Percentiles rank a stretch among this genome's conserved stretches.
phyloP scores from a whole-genome alignment of 208 protist species.

The Porcisia deanei region DNA sequence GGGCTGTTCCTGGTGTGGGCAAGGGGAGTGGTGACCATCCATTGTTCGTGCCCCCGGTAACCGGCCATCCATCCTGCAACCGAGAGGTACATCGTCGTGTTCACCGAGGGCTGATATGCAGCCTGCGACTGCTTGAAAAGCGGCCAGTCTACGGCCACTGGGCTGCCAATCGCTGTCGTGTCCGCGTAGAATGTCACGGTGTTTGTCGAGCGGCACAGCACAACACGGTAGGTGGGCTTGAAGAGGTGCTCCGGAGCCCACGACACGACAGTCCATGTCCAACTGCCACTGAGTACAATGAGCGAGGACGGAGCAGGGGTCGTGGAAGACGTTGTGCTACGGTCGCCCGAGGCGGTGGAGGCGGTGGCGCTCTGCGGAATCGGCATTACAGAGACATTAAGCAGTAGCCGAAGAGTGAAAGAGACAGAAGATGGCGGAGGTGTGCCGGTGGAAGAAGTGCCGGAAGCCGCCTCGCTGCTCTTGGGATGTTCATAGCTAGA shows the following conservation, averaged over 20 bases:
- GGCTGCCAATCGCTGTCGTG: not conserved
- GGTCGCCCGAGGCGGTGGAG: not conserved
- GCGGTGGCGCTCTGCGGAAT: not conserved
- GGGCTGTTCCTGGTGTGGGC: not conserved
- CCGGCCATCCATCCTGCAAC: constrained; percentile 22
- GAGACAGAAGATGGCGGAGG: not conserved
- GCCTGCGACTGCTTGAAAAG: constrained; percentile 9
- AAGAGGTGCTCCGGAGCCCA: not conserved
- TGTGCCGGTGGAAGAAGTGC: not conserved
- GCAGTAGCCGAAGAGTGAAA: constrained; percentile 19
- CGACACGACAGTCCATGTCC: constrained; percentile 12
- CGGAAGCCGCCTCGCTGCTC: not conserved
- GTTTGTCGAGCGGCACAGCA: constrained; percentile 20
- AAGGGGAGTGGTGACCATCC: constrained; percentile 8
- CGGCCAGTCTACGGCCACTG: constrained; percentile 26
- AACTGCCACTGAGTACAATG: constrained; percentile 14
- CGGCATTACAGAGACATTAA: constrained; percentile 13
- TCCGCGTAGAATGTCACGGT: constrained; percentile 23
- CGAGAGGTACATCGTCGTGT: constrained; percentile 6
- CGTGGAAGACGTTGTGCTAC: not conserved
- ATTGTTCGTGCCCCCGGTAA: constrained; percentile 14
- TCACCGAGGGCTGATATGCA: not conserved
- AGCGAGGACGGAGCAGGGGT: constrained; percentile 21
- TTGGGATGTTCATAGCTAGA: constrained; percentile 13
- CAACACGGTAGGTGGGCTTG: constrained; percentile 20